Base-by-base conservation (phyloP, 306 rosid species). In the Trichosanthes truncata region DNA sequence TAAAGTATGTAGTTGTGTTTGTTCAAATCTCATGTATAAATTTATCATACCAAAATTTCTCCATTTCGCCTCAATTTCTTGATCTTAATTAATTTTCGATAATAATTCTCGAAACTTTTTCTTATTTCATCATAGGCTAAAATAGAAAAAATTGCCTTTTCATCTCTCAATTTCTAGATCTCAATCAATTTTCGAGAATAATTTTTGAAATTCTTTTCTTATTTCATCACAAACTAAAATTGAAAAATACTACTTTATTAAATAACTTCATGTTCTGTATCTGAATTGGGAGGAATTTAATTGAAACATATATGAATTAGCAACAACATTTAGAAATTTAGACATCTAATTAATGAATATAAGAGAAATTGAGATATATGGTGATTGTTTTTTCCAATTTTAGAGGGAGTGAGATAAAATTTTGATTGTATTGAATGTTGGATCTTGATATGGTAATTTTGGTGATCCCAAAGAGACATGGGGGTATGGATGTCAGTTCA, bases 391-490 rank as follows among this genome's bases (percentile, higher is more conserved):
- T 29, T 29, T 29, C 33, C 55, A 49, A 49, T 14, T 57, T 57
- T 57, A 56, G 29, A 56, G 20, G 10, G 51, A 17, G 29, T 15
- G 3, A 18, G 49, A 67, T 18, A 13, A 65, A 35, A 51, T 51
- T 29, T 51, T 51, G 56, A 51, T 51, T 5, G 40, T 26, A 13
- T 12, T 45, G 15, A 48, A 25, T 43, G 77, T 23, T 45, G 72
- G 72, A 33, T 2, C 25, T 31, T 31, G 53, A 36, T 10, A 41
- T 43, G 6, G 76, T 23, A 43, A 61, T 69, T 69, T 69, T 68
- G 60, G 60, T 73, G 78, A 73, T 73, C 43, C 78, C 78, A 48
- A 73, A 15, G 60, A 73, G 78, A 46, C 26, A 48, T 72, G n/a
- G 77, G 33, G 33, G 9, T 41, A 23, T 46, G 48, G 23, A 48